Conservation (phyloP, 148 eudicot genomes). For the Rhododendron ovatum region DNA sequence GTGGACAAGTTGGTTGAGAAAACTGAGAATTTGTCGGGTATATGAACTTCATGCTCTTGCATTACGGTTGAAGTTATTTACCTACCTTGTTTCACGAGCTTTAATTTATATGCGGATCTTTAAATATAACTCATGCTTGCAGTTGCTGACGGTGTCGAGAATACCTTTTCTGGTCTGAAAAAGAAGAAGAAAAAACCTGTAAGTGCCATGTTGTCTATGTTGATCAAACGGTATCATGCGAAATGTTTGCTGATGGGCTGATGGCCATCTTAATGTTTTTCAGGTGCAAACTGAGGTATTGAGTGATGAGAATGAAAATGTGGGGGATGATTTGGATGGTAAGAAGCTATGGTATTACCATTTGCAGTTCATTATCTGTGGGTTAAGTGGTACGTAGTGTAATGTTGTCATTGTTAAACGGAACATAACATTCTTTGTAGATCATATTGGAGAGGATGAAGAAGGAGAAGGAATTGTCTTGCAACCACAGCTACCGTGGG, state of each 20-base stretch:
- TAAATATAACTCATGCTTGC: constrained; percentile 5
- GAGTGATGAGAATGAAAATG: constrained; percentile 47
- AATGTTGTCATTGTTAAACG: constrained; percentile 1
- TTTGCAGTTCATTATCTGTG: background rate
- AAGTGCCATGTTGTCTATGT: constrained; percentile 9
- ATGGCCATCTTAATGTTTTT: constrained; percentile 9
- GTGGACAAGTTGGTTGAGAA: constrained; percentile 54
- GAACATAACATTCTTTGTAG: constrained; percentile 17
- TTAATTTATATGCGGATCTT: background rate
- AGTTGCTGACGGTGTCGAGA: constrained; percentile 62
- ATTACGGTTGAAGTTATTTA: background rate
- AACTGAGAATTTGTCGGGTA: constrained; percentile 61
- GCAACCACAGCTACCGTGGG: constrained; percentile 67
- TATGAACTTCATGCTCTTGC: background rate
- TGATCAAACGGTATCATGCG: background rate
- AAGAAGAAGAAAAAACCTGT: constrained; percentile 89
- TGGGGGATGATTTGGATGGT: constrained; percentile 56
- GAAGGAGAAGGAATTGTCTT: constrained; percentile 50
- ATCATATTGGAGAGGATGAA: constrained; percentile 49
- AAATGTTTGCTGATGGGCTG: constrained; percentile 5
- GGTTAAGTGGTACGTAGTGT: background rate
- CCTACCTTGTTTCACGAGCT: background rate
- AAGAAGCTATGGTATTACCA: background rate
- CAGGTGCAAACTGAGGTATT: constrained; percentile 57
- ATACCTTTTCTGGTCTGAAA: constrained; percentile 62